Evolutionary conservation across 192 early-diverging fungal species (phyloP).

Genomic region (Mortierella claussenii): DNA sequence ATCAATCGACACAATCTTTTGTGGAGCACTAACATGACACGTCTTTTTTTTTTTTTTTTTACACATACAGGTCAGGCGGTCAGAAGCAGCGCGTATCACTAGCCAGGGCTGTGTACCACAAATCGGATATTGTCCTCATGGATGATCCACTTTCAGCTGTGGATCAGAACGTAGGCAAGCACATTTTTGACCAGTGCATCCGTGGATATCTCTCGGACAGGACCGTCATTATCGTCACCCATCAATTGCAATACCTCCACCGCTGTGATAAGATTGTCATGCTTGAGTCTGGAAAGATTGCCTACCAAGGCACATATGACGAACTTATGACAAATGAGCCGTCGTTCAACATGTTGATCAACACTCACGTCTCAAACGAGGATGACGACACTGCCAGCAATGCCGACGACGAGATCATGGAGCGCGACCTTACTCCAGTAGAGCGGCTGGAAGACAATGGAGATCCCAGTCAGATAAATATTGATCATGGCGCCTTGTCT

Average conservation of each 20-base stretch:
- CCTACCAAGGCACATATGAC: slow-evolving; percentile 64
- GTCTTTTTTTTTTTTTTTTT: no score
- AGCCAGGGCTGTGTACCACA: slow-evolving; percentile 72
- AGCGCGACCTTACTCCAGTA: not conserved
- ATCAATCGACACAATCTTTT: no score
- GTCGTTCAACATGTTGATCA: slow-evolving; percentile 25
- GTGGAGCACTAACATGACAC: no score
- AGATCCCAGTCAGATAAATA: no score
- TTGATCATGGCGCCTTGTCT: no score
- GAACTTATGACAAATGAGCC: slow-evolving; percentile 63
- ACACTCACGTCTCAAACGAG: slow-evolving; percentile 35
- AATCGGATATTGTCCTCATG: slow-evolving; percentile 74
- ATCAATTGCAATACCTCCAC: slow-evolving; percentile 73
- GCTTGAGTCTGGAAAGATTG: slow-evolving; percentile 65
- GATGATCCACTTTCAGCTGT: slow-evolving; percentile 75
- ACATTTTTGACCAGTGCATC: slow-evolving; percentile 63
- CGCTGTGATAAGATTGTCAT: slow-evolving; percentile 69
- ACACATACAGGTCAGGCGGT: no score
- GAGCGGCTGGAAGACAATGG: no score
- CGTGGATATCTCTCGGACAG: slow-evolving; percentile 60
- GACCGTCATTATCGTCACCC: slow-evolving; percentile 73
- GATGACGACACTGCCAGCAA: slow-evolving; percentile 4
- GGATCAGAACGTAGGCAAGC: slow-evolving; percentile 60
- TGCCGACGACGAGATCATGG: slow-evolving; percentile 4
- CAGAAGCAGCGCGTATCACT: slow-evolving; percentile 74